These are phyloP conservation scores for Paxillus involutus DNA, from an alignment of 768 basidiomycete genomes.

Conservation along the genomic window DNA sequence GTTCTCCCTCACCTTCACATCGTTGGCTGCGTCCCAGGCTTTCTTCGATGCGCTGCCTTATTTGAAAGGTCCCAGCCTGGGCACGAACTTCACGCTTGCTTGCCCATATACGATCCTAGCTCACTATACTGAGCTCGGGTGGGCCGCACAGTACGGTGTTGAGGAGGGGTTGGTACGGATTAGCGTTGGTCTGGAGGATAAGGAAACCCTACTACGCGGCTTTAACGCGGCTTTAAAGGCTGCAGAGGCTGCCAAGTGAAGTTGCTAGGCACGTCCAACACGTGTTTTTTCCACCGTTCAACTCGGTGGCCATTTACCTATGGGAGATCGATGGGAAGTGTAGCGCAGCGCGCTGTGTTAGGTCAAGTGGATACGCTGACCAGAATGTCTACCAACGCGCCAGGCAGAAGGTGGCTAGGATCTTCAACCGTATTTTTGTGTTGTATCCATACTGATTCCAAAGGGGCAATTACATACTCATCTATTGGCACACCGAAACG, in stretches of 20 bases:
- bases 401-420: not conserved
- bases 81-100: slow-evolving; percentile 95
- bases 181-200: slow-evolving; percentile 88
- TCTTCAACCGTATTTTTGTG: not conserved
- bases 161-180: slow-evolving; percentile 82
- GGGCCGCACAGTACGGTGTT: slow-evolving; percentile 88
- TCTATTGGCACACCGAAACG: too few relatives aligned
- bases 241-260: slow-evolving; percentile 52
- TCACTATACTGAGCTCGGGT: slow-evolving; percentile 86
- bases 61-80: slow-evolving; percentile 88
- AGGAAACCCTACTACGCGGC: slow-evolving; percentile 48
- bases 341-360: not conserved
- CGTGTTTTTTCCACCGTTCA: not conserved
- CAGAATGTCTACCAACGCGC: not conserved
- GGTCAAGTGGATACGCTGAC: not conserved
- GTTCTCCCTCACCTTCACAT: slow-evolving; percentile 84
- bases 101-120: slow-evolving; percentile 93
- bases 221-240: slow-evolving; percentile 68
- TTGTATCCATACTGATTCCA: too few relatives aligned
- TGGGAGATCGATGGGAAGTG: not conserved
- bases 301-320: not conserved
- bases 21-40: slow-evolving; percentile 60
- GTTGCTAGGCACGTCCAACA: not conserved
- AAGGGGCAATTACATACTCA: too few relatives aligned
- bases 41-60: slow-evolving; percentile 86